phyloP scores from a whole-genome alignment of 495 filamentous ascomycete genomes.

The Neurospora sp. region DNA sequence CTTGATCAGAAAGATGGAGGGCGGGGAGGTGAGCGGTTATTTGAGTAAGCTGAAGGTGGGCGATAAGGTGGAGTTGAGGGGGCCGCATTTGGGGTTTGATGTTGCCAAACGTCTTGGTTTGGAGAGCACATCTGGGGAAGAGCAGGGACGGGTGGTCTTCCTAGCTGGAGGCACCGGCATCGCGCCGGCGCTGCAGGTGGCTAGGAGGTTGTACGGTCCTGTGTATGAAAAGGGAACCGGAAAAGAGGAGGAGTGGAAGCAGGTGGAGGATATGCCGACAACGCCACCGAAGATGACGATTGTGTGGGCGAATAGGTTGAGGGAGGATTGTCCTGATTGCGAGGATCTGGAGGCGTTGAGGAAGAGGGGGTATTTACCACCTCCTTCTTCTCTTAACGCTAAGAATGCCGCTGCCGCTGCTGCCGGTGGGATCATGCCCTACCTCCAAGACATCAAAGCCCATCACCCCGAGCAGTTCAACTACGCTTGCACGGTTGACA shows the following conservation, averaged over 20 bases:
- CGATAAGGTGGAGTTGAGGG: constrained; percentile 60
- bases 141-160: constrained; percentile 50
- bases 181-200: constrained; percentile 78
- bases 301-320: constrained; percentile 33
- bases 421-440: constrained; percentile 36
- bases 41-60: constrained; percentile 53
- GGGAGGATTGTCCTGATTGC: constrained; percentile 23
- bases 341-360: not conserved
- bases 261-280: not conserved
- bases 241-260: constrained; percentile 18
- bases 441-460: constrained; percentile 49
- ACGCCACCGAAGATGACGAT: constrained; percentile 11
- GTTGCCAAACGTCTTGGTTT: constrained; percentile 35
- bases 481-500: constrained; percentile 70
- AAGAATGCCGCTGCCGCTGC: not conserved
- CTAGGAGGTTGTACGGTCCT: constrained; percentile 43
- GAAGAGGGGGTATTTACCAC: not conserved
- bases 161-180: constrained; percentile 92
- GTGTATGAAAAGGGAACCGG: constrained; percentile 15
- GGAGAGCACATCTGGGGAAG: not conserved
- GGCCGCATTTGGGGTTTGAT: constrained; percentile 65
- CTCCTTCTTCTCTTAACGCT: not conserved
- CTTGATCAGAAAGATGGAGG: constrained; percentile 37
- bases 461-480: constrained; percentile 45
- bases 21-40: constrained; percentile 51